Evolutionary conservation across 768 basidiomycete species (phyloP).

Genomic region (Leccinum truebloodii): DNA sequence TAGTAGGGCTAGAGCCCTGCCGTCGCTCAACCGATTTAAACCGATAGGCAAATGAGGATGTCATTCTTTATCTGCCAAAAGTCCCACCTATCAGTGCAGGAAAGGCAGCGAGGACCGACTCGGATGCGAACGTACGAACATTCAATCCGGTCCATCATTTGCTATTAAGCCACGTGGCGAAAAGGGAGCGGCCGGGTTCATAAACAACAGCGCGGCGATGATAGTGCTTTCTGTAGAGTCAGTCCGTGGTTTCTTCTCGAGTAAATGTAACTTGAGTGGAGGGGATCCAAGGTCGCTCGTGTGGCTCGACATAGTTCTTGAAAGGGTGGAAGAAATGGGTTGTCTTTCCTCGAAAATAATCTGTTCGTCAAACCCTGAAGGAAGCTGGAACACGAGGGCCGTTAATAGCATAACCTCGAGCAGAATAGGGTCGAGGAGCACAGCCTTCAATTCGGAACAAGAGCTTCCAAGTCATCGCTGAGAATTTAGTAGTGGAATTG

Average conservation of each 20-base stretch:
- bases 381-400: constrained; percentile 38
- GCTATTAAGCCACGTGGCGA: constrained; percentile 43
- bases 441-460: constrained; percentile 33
- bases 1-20: background rate
- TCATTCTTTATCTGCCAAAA: constrained; percentile 24
- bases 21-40: background rate
- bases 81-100: constrained; percentile 20
- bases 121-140: constrained; percentile 33
- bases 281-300: constrained; percentile 7
- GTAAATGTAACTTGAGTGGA: constrained; percentile 35
- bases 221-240: constrained; percentile 42
- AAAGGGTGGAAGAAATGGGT: constrained; percentile 8
- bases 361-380: constrained; percentile 29
- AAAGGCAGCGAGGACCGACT: constrained; percentile 43
- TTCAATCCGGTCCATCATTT: constrained; percentile 14
- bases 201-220: constrained; percentile 47
- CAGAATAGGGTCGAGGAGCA: constrained; percentile 35
- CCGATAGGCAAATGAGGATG: constrained; percentile 31
- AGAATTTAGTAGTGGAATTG: constrained; percentile 14
- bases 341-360: constrained; percentile 9
- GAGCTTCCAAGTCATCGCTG: constrained; percentile 36
- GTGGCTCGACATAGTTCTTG: background rate
- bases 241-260: constrained; percentile 46
- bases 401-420: constrained; percentile 52
- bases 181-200: constrained; percentile 29